Conservation (phyloP, 1,139 yeast species). For the Protomyces lactucae-debilis region DNA sequence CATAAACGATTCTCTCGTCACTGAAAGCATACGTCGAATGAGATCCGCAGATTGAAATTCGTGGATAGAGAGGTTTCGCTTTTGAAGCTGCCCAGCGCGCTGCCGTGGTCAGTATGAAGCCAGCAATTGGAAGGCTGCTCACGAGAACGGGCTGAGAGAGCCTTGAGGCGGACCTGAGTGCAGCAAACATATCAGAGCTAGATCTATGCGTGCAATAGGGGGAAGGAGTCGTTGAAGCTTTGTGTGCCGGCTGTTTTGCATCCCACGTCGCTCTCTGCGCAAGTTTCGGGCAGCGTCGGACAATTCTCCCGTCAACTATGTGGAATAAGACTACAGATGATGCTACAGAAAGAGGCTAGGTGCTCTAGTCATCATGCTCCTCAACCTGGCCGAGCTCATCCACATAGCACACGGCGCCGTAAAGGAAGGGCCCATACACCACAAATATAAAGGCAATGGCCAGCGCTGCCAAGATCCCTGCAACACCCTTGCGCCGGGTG, state of each 20-base stretch:
- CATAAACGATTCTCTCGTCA: neutral
- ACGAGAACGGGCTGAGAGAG: neutral
- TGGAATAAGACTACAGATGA: too few relatives aligned
- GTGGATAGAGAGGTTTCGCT: slow-evolving; percentile 76
- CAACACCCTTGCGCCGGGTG: slow-evolving; percentile 8
- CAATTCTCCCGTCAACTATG: too few relatives aligned
- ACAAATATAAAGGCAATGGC: neutral
- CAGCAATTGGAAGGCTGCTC: neutral
- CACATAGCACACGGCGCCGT: slow-evolving; percentile 17
- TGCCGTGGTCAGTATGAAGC: neutral
- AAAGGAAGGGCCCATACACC: slow-evolving; percentile 20
- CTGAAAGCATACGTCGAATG: slow-evolving; percentile 45
- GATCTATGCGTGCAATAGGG: neutral
- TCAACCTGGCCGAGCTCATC: slow-evolving; percentile 21
- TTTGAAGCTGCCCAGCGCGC: slow-evolving; percentile 31
- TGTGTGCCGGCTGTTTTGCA: neutral
- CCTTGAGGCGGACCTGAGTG: neutral
- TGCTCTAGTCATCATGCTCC: neutral
- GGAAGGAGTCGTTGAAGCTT: neutral
- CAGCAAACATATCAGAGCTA: neutral
- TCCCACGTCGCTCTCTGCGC: neutral
- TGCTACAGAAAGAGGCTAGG: neutral
- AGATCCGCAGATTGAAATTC: slow-evolving; percentile 94
- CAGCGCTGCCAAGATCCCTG: slow-evolving; percentile 1
- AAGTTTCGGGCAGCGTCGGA: neutral